A percentile compares a stretch with the other conserved stretches of the same genome.
Evolutionary conservation across 805 yeast genomes (phyloP).

Genomic region (Pichia membranifaciens): DNA sequence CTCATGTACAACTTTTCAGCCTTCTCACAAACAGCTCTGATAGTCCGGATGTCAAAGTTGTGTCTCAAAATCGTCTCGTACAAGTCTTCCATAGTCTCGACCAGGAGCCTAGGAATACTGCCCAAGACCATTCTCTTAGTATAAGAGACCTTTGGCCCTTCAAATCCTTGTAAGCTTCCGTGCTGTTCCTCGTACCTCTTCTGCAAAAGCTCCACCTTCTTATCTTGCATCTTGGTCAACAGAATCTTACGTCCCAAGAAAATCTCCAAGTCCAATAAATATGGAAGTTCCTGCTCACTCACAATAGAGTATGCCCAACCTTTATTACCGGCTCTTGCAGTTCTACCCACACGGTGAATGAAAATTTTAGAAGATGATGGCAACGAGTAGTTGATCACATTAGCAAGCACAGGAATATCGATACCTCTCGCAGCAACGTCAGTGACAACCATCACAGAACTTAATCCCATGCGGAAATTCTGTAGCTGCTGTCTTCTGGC

Average conservation of each 20-base stretch:
- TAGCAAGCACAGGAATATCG: constrained; percentile 93
- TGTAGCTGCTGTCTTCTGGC: constrained; percentile 88
- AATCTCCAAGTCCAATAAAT: constrained; percentile 80
- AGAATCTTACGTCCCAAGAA: constrained; percentile 81
- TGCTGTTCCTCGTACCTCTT: constrained; percentile 2
- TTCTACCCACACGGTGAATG: constrained; percentile 97
- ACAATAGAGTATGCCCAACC: constrained; percentile 98
- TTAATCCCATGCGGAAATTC: constrained; percentile 77
- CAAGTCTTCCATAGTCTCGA: constrained; percentile 71
- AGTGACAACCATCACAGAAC: constrained; percentile 88
- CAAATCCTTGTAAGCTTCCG: constrained; percentile 20
- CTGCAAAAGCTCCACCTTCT: constrained; percentile 48
- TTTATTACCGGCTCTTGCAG: constrained; percentile 96
- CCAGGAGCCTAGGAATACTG: constrained; percentile 61
- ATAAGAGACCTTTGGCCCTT: constrained; percentile 60
- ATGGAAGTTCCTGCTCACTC: constrained; percentile 81
- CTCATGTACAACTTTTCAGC: constrained; percentile 86
- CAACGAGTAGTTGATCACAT: constrained; percentile 84
- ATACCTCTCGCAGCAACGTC: constrained; percentile 99
- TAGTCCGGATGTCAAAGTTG: constrained; percentile 60
- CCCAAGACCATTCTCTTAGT: constrained; percentile 80
- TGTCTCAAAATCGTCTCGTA: constrained; percentile 53
- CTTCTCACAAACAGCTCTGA: constrained; percentile 68
- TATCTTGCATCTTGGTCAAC: constrained; percentile 62
- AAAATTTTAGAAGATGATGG: constrained; percentile 92